Evolutionary conservation across 768 basidiomycete species (phyloP), one percentile per base, ranked within the genome.

Genomic region (Gautieria morchelliformis): DNA sequence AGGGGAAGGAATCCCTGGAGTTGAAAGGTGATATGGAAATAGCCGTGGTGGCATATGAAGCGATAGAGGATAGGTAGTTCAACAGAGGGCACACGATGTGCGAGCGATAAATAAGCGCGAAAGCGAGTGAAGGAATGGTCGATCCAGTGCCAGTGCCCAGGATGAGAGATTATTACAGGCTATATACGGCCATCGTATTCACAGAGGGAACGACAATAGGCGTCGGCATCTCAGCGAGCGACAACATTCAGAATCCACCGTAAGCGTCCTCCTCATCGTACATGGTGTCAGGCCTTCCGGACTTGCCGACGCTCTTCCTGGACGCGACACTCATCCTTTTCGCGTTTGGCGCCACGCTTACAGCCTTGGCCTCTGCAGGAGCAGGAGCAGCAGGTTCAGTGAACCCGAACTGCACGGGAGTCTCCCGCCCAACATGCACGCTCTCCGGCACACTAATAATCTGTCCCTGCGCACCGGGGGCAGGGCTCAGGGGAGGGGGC

Each of bases 201-300:
- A 37, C 10, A 3, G 14, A 2, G 35, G 35, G 4, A 37, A 37
- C 35, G 35, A 37, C 14, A 9, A 14, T 9, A 2, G 35, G 35
- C 9, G 35, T 27, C 27, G 27, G 27, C 27, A 27, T 27, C 3
- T 27, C 27, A 27, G 27, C 5, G 27, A 27, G 27, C 27, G 27
- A 27, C 27, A n/a, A 22, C 42, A 19, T 17, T 76, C 70, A 87
- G 66, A 87, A 78, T 32, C 84, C 86, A 24, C 77, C 83, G 62
- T 88, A 88, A 47, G 81, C 84, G 61, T 88, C 85, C 30, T 81
- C 80, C 35, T 78, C 77, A 61, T 82, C 76, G 61, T 86, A 87
- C 54, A 80, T 70, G 12, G 81, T 82, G 20, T 71, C 67, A 12
- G 79, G 79, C 51, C 60, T 44, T 56, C 52, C 53, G 58, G 33